Evolutionary conservation across 495 filamentous ascomycete genomes (phyloP), one percentile per base, ranked within the genome.

Genomic region (Hyaloscypha variabilis): DNA sequence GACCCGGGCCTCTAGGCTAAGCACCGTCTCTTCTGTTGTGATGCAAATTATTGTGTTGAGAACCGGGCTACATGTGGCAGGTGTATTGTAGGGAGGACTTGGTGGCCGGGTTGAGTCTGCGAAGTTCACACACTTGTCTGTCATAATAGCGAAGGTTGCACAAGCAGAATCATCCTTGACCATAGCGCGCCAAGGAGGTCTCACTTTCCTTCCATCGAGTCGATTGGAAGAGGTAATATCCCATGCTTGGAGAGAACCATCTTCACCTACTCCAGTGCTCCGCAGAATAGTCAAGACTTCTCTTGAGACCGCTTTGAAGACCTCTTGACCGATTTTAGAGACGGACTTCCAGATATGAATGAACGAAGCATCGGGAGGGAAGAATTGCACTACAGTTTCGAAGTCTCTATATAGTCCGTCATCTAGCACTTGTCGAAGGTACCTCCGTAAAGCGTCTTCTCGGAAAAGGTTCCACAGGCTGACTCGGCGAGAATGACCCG

Each of bases 91-190:
- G n/a, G n/a, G 6, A 4, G 49, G 49, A 17, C 49, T 17, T 4
- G 19, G 19, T n/a, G 49, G 49, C 49, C 6, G 6, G 49, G 49
- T n/a, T 51, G 49, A 24, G 6, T 6, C 49, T 51, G 19, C 19
- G 23, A n/a, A 51, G 4, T 17, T 51, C 4, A 17, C 19, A 24
- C 49, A 51, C 19, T 51, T 51, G 49, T 24, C 49, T 6, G 49
- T 51, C 19, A 51, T 51, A 17, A 51, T 51, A n/a, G 49, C 49
- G 14, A 51, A 51, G 49, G 49, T 51, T n/a, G 49, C 49, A 17
- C 49, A 51, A 51, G 49, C 49, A 51, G 49, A n/a, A 51, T 51
- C 49, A 51, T 51, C 49, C 23, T 51, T 51, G 14, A 51, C 49
- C 49, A 51, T 51, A 24, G 49, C 6, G 6, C 49, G 6, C 49